Evolutionary conservation across 345 rosid genomes (phyloP).

Genomic region (Corchorus olitorius): DNA sequence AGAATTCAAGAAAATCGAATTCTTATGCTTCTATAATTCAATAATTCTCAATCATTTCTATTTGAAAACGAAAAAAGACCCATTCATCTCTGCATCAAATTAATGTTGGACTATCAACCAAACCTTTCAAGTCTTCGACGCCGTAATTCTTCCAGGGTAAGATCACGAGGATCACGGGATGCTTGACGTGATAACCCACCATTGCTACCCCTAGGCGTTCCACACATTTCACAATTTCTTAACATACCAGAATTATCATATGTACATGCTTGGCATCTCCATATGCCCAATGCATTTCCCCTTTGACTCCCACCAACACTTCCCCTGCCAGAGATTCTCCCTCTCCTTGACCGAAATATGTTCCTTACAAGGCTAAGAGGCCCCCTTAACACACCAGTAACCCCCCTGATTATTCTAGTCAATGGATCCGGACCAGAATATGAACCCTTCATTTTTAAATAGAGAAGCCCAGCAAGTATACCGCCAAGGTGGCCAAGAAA

Average conservation of each 20-base stretch:
- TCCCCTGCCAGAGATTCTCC: slow-evolving; percentile 70
- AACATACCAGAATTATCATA: slow-evolving; percentile 69
- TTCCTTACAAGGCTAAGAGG: slow-evolving; percentile 52
- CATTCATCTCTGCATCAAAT: not conserved
- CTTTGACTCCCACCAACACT: slow-evolving; percentile 56
- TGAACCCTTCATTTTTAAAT: slow-evolving; percentile 57
- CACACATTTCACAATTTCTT: slow-evolving; percentile 85
- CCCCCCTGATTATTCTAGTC: slow-evolving; percentile 44
- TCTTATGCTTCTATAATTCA: too few relatives aligned
- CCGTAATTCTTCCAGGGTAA: slow-evolving; percentile 75
- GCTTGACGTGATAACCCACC: slow-evolving; percentile 32
- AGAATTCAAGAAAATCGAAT: too few relatives aligned
- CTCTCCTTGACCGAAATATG: slow-evolving; percentile 40
- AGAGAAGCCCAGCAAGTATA: slow-evolving; percentile 85
- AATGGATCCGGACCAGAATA: slow-evolving; percentile 64
- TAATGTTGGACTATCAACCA: slow-evolving; percentile 33
- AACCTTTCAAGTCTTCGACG: slow-evolving; percentile 84
- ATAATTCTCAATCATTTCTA: too few relatives aligned
- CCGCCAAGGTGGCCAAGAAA: slow-evolving; percentile 98
- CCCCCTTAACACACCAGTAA: slow-evolving; percentile 49
- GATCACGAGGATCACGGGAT: slow-evolving; percentile 32
- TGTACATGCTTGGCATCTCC: slow-evolving; percentile 95
- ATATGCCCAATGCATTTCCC: slow-evolving; percentile 44
- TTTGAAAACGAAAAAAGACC: too few relatives aligned
- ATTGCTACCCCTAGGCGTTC: slow-evolving; percentile 46